Percentiles rank a stretch among this genome's conserved stretches.
Conservation (phyloP, 2,329 filamentous ascomycete species). For the Pestalotiopsis sp. region DNA sequence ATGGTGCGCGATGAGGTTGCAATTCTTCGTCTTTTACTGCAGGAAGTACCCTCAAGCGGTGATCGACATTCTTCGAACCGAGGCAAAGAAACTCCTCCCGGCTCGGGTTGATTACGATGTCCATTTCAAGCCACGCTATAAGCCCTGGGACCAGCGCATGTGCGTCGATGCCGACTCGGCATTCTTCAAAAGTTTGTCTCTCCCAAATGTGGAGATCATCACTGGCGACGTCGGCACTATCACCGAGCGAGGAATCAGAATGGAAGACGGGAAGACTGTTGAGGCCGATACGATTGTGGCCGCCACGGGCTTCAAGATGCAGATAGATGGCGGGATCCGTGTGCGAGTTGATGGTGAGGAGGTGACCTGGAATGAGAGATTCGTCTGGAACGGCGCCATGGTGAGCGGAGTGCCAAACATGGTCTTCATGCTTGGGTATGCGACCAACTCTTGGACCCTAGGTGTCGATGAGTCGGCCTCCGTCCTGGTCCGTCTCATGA, state of each 20-base stretch:
- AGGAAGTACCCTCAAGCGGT: neutral
- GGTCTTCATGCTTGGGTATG: slow-evolving; percentile 60
- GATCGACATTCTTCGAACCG: neutral
- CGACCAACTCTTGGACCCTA: slow-evolving; percentile 62
- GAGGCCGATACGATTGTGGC: slow-evolving; percentile 64
- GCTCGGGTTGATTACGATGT: neutral
- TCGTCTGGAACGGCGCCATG: slow-evolving; percentile 63
- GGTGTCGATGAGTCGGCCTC: slow-evolving; percentile 55
- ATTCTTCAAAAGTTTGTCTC: neutral
- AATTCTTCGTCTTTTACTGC: neutral
- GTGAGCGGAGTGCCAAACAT: slow-evolving; percentile 62
- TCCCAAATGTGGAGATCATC: slow-evolving; percentile 44
- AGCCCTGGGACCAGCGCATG: slow-evolving; percentile 1
- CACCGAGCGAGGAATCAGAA: slow-evolving; percentile 41
- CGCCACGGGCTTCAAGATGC: slow-evolving; percentile 61
- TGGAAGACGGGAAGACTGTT: slow-evolving; percentile 43
- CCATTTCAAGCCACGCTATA: neutral
- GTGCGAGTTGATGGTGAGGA: slow-evolving; percentile 51
- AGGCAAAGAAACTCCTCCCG: neutral
- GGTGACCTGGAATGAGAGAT: slow-evolving; percentile 35
- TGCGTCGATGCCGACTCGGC: neutral
- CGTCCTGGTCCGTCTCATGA: slow-evolving; percentile 50
- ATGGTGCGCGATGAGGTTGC: neutral
- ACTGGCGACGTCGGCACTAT: slow-evolving; percentile 51
- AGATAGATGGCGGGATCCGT: slow-evolving; percentile 52